A percentile compares a stretch with the other conserved stretches of the same genome.
These are phyloP conservation scores for Tulasnella sp. DNA, from an alignment of 768 basidiomycete species.

Conservation along the genomic window DNA sequence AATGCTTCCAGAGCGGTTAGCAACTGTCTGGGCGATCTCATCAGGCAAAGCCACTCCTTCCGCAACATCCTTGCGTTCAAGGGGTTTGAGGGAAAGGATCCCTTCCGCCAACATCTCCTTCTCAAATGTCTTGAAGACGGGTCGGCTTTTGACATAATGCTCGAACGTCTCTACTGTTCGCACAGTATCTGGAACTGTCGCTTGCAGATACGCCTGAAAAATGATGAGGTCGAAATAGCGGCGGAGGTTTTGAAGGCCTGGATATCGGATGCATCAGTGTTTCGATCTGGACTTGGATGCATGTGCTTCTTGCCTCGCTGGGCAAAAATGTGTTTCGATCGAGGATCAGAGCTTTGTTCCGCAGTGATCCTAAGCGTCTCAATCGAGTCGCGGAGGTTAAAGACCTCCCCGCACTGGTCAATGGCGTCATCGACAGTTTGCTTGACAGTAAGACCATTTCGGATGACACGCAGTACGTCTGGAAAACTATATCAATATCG, in stretches of 20 bases:
- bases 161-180: constrained; percentile 67
- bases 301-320: constrained; percentile 66
- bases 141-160: constrained; percentile 69
- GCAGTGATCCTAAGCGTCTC: constrained; percentile 71
- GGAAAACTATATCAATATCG: constrained; percentile 14
- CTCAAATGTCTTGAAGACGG: constrained; percentile 95
- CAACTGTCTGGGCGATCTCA: constrained; percentile 79
- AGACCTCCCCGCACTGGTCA: constrained; percentile 71
- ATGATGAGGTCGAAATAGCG: constrained; percentile 79
- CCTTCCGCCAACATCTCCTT: constrained; percentile 78
- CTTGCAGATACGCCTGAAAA: constrained; percentile 84
- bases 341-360: constrained; percentile 65
- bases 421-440: constrained; percentile 76
- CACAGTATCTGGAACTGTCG: constrained; percentile 70
- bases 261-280: not conserved
- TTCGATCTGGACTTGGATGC: not conserved
- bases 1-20: constrained; percentile 73
- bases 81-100: constrained; percentile 65
- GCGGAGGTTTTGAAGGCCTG: constrained; percentile 69
- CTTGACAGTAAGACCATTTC: constrained; percentile 81
- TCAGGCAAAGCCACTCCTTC: constrained; percentile 76
- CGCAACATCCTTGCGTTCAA: constrained; percentile 57
- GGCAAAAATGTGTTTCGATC: constrained; percentile 51
- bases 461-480: constrained; percentile 78
- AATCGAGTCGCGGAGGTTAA: constrained; percentile 81